phyloP scores from a whole-genome alignment of 2,329 filamentous ascomycete genomes.

The Periconia digitata region DNA sequence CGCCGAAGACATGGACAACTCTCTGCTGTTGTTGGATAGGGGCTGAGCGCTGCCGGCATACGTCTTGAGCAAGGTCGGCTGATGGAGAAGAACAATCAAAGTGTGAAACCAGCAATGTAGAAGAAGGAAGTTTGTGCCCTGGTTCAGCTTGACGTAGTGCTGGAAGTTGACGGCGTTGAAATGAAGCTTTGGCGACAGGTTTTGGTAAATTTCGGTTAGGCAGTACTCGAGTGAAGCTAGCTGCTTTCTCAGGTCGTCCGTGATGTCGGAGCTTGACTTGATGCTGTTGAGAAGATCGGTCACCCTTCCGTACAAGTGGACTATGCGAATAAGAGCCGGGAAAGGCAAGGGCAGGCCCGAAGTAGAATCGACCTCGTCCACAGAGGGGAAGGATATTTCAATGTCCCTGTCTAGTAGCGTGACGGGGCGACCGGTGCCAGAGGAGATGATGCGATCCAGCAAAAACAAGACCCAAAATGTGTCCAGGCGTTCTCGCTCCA shows the following conservation, averaged over 20 bases:
- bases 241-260: slow-evolving; percentile 69
- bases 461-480: slow-evolving; percentile 92
- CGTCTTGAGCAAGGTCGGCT: slow-evolving; percentile 78
- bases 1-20: slow-evolving; percentile 81
- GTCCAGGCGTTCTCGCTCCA: slow-evolving; percentile 80
- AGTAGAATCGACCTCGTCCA: slow-evolving; percentile 54
- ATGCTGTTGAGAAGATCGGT: slow-evolving; percentile 85
- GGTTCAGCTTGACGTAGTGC: slow-evolving; percentile 75
- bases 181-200: slow-evolving; percentile 71
- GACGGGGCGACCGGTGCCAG: slow-evolving; percentile 80
- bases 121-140: slow-evolving; percentile 84
- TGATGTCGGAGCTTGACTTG: slow-evolving; percentile 71
- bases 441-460: slow-evolving; percentile 83
- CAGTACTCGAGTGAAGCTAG: slow-evolving; percentile 79
- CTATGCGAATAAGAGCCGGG: slow-evolving; percentile 77
- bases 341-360: slow-evolving; percentile 77
- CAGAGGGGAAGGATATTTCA: slow-evolving; percentile 69
- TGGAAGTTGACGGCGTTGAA: slow-evolving; percentile 88
- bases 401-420: slow-evolving; percentile 84
- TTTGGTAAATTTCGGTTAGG: slow-evolving; percentile 73
- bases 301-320: slow-evolving; percentile 81
- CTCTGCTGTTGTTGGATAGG: slow-evolving; percentile 76
- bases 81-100: slow-evolving; percentile 80
- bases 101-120: slow-evolving; percentile 90
- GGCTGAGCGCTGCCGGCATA: slow-evolving; percentile 71